phyloP scores from a whole-genome alignment of 371 early-diverging fungal genomes.

The Umbelopsis sp. region DNA sequence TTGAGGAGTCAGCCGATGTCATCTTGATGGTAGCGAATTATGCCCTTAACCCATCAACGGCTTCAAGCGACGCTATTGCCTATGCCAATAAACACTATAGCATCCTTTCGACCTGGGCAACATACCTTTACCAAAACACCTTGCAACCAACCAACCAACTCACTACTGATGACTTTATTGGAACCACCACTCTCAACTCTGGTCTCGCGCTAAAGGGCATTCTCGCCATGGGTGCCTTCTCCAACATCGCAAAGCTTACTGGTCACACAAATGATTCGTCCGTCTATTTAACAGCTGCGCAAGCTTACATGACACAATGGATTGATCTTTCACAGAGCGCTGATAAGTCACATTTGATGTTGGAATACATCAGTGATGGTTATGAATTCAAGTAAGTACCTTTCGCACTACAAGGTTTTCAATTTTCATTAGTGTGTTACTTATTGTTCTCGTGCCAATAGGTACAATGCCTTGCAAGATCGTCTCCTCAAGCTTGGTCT shows the following conservation, averaged over 20 bases:
- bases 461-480: slow-evolving; percentile 11
- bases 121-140: background rate
- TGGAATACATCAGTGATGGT: slow-evolving; percentile 13
- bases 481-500: slow-evolving; percentile 5
- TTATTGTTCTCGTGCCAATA: background rate
- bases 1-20: slow-evolving; percentile 12
- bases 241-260: background rate
- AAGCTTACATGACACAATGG: slow-evolving; percentile 10
- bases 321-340: background rate
- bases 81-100: slow-evolving; percentile 7
- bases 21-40: slow-evolving; percentile 13
- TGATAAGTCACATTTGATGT: background rate
- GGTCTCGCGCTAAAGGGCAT: slow-evolving; percentile 12
- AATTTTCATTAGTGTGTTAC: background rate
- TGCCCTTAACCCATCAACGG: background rate
- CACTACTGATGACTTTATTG: slow-evolving; percentile 19
- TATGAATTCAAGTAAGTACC: slow-evolving; percentile 3
- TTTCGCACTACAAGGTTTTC: background rate
- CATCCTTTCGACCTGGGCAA: slow-evolving; percentile 1
- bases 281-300: background rate
- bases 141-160: slow-evolving; percentile 13
- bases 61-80: background rate
- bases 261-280: background rate
- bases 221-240: slow-evolving; percentile 12
- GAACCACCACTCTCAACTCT: slow-evolving; percentile 10